Evolutionary conservation across 164 flowering plant species (phyloP), one percentile per base, ranked within the genome.

Genomic region (Vitis amurensis): DNA sequence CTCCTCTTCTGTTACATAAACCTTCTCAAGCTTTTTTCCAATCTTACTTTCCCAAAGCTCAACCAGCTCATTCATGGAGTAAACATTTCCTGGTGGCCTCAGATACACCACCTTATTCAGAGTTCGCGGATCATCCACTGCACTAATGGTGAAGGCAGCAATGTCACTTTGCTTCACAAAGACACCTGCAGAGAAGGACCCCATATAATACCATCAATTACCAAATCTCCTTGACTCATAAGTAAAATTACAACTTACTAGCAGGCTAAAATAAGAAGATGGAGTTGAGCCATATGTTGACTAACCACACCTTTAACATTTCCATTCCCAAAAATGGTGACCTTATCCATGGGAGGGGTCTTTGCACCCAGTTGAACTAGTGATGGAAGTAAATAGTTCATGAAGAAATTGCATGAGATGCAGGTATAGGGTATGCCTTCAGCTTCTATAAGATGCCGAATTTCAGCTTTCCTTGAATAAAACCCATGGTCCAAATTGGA

Each of bases 61-160:
- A 68, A 93, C 89, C 55, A 93, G 83, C 76, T 93, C 95, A 74
- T 90, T 90, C 85, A 90, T 74, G 66, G 94, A 93, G 74, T 76
- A 85, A 48, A 88, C 83, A 79, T 91, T 93, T 66, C 97, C 98
- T 11, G 77, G 79, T n/a, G 98, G 97, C 80, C 97, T 85, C 78
- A 93, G 66, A 64, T 91, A 83, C 71, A 93, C 8, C 14, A 71
- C 81, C 73, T 87, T 89, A 65, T 90, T 89, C 77, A 93, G 70
- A 48, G 91, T 86, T 23, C 88, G 87, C 11, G 90, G 91, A 75
- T 93, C 98, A 63, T 93, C 97, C 69, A 93, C 76, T 9, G 97
- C 69, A 61, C 76, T 79, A 19, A 93, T 88, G 10, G 98, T 89
- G 80, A 88, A 93, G 64, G 87, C 72, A 30, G 98, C 97, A 55